Percentiles rank a stretch among this genome's conserved stretches.
Conservation (phyloP, 2,329 filamentous ascomycete species). For the Cyanodermella asteris region DNA sequence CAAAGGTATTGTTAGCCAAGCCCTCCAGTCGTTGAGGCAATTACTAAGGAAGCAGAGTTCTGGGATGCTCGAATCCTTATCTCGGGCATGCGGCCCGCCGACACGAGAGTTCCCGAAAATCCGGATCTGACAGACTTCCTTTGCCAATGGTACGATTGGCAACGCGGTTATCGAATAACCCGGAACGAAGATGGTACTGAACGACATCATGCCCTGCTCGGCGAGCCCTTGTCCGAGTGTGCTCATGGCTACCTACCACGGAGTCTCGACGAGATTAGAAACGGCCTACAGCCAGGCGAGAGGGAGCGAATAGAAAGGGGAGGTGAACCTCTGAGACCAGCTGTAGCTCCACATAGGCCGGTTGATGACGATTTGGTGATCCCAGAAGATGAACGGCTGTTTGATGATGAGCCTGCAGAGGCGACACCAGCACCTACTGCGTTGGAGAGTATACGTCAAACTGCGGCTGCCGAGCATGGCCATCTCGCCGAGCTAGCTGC, state of each 20-base stretch:
- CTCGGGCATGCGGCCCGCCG: constrained; percentile 19
- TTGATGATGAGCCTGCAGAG: no score
- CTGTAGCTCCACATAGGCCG: no score
- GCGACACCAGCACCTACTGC: no score
- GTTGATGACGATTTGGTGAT: no score
- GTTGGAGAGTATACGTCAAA: no score
- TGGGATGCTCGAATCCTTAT: constrained; percentile 24
- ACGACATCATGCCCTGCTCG: constrained; percentile 21
- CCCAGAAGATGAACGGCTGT: no score
- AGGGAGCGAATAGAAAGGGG: neutral
- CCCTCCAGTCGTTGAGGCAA: constrained; percentile 4
- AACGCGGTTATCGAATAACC: constrained; percentile 23
- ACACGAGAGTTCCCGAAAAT: constrained; percentile 24
- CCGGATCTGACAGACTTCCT: constrained; percentile 26
- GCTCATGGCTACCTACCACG: constrained; percentile 24
- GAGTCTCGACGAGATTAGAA: constrained; percentile 22
- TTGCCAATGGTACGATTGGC: constrained; percentile 26
- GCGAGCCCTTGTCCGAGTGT: constrained; percentile 25
- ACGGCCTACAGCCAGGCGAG: neutral
- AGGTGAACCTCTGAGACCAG: no score
- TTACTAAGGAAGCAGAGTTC: no score
- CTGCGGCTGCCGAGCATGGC: no score
- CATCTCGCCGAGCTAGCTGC: no score
- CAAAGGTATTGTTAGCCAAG: constrained; percentile 13
- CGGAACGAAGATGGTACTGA: constrained; percentile 20